Conservation (phyloP, 345 rosid genomes). For the Camelina hispida region DNA sequence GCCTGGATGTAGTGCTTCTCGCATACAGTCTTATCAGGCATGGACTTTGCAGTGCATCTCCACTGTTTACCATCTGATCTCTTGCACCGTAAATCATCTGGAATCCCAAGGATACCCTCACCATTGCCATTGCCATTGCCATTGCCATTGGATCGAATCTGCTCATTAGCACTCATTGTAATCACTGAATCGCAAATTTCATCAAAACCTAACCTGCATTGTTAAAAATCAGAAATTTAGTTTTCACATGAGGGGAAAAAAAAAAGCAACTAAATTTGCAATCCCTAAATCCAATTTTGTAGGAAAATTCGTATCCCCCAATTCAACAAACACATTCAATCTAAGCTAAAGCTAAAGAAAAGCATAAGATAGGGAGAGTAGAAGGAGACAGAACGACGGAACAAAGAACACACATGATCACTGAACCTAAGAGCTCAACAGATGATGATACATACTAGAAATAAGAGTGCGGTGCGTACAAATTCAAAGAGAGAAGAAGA, state of each 20-base stretch:
- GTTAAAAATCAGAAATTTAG: slow-evolving; percentile 14
- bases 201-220: slow-evolving; percentile 37
- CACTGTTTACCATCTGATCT: slow-evolving; percentile 98
- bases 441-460: neutral
- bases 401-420: neutral
- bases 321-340: slow-evolving; percentile 24
- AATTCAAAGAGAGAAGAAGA: slow-evolving; percentile 8
- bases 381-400: neutral
- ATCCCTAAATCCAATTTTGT: slow-evolving; percentile 19
- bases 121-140: slow-evolving; percentile 57
- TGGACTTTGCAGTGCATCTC: slow-evolving; percentile 98
- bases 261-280: slow-evolving; percentile 5
- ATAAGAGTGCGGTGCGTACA: neutral
- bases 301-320: neutral
- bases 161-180: slow-evolving; percentile 51
- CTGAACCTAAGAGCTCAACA: slow-evolving; percentile 4
- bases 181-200: slow-evolving; percentile 23
- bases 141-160: slow-evolving; percentile 54
- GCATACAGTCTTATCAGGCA: slow-evolving; percentile 98
- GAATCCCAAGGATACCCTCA: slow-evolving; percentile 57
- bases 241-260: neutral
- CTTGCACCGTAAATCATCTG: slow-evolving; percentile 95
- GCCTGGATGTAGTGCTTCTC: slow-evolving; percentile 98
- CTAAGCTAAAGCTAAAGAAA: slow-evolving; percentile 9
- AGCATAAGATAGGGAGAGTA: neutral